Percentiles rank a stretch among this genome's conserved stretches.
These are phyloP conservation scores for Phallus indusiatus DNA, from an alignment of 768 basidiomycete species.

Conservation along the genomic window DNA sequence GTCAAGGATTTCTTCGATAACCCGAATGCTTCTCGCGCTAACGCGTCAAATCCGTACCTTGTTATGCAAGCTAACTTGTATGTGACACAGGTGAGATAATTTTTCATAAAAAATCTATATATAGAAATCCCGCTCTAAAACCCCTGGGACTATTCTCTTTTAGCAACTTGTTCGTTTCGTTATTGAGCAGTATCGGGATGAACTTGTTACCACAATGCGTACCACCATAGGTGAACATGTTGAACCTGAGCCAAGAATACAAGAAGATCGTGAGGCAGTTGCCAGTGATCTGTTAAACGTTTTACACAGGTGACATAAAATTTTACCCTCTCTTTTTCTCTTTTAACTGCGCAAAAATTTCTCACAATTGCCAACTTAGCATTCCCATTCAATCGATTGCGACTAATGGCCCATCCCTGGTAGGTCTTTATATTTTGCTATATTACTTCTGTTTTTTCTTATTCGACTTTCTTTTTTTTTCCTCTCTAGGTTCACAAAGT, in stretches of 20 bases:
- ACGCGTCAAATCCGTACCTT: slow-evolving; percentile 81
- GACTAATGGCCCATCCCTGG: slow-evolving; percentile 76
- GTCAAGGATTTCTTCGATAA: slow-evolving; percentile 90
- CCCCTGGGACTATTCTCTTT: neutral
- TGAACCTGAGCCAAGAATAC: slow-evolving; percentile 17
- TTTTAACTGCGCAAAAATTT: neutral
- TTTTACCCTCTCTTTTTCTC: neutral
- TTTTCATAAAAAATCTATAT: neutral
- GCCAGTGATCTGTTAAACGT: slow-evolving; percentile 82
- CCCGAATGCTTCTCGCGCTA: slow-evolving; percentile 76
- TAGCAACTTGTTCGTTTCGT: slow-evolving; percentile 93
- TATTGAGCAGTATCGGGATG: slow-evolving; percentile 86
- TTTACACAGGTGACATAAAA: slow-evolving; percentile 51
- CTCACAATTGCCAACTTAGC: slow-evolving; percentile 27
- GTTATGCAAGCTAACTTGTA: slow-evolving; percentile 91
- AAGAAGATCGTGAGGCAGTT: slow-evolving; percentile 72
- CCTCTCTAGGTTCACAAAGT: slow-evolving; percentile 74
- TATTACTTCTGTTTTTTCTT: neutral
- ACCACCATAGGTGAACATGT: slow-evolving; percentile 49
- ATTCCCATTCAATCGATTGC: slow-evolving; percentile 93
- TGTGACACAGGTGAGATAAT: slow-evolving; percentile 67
- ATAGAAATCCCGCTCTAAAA: neutral
- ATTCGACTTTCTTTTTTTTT: slow-evolving; percentile 6
- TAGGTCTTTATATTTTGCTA: slow-evolving; percentile 18
- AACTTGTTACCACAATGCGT: slow-evolving; percentile 62